Conservation (phyloP, 257 asterid species). For the Nicotiana sylvestris region DNA sequence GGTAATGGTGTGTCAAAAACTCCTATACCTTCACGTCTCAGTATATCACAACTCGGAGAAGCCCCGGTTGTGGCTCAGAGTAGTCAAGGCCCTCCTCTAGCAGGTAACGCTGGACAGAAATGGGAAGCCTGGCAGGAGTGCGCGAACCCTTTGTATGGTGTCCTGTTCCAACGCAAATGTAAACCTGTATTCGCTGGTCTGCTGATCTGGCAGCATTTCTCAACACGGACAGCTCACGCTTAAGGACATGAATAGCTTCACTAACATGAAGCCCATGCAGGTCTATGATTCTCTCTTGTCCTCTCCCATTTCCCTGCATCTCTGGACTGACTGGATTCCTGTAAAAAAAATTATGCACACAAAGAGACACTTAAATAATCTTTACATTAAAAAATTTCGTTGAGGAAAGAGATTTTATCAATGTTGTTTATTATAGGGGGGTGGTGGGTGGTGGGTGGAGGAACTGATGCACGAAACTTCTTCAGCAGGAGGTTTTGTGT, state of each 20-base stretch:
- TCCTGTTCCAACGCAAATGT: slow-evolving; percentile 94
- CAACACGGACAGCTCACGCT: slow-evolving; percentile 74
- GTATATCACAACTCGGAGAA: slow-evolving; percentile 65
- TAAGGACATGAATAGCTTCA: slow-evolving; percentile 92
- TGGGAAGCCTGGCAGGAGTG: slow-evolving; percentile 85
- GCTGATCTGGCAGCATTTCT: slow-evolving; percentile 77
- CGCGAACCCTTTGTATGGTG: slow-evolving; percentile 92
- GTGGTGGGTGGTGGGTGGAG: background rate
- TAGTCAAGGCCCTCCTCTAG: slow-evolving; percentile 86
- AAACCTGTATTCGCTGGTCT: slow-evolving; percentile 71
- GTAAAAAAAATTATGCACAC: slow-evolving; percentile 17
- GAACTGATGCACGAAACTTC: background rate
- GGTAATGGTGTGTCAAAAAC: slow-evolving; percentile 28
- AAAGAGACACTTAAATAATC: background rate
- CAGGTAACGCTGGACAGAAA: slow-evolving; percentile 85
- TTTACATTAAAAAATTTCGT: background rate
- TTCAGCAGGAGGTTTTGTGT: background rate
- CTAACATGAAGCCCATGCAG: slow-evolving; percentile 92
- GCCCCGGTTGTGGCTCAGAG: slow-evolving; percentile 95
- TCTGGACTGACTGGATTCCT: slow-evolving; percentile 57
- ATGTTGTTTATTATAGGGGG: background rate
- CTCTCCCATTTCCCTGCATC: slow-evolving; percentile 53
- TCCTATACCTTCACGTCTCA: slow-evolving; percentile 44
- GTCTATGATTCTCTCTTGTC: slow-evolving; percentile 77
- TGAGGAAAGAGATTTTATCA: background rate